Base-by-base conservation (phyloP, 2,329 filamentous ascomycete species). In the Xylaria arbuscula region DNA sequence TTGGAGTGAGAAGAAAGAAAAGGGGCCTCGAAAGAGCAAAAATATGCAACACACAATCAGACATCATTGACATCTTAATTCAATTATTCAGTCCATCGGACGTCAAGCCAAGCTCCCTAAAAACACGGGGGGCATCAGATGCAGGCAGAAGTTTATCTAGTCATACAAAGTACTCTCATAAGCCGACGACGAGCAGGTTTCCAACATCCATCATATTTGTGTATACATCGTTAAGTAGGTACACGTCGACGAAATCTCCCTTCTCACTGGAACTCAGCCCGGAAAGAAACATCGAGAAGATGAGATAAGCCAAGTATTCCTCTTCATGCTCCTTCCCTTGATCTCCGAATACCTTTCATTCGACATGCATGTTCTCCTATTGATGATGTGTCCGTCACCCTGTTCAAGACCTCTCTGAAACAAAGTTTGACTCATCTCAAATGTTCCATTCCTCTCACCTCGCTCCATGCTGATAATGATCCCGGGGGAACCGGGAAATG, bases 191-290 rank as follows among this genome's bases (percentile, higher is more conserved):
- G 22, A 45, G 50, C 17, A 56, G 15, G 48, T 48, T 19, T 56
- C 4, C 4, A 42, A 40, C 15, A 40, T 48, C 50, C 40, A 50
- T 63, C 28, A 63, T 63, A 63, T 63, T 63, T 42, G 42, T 36
- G 51, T 56, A 56, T 38, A 48, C 40, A 62, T 1, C 22, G 36
- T 2, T 59, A 53, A 48, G 11, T 66, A 66, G 56, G 22, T 66
- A 66, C 28, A 54, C 19, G 22, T 22, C 47, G n/a, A 47, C 36
- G 22, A 32, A 19, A n/a, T 50, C 19, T 32, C 56, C 36, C 19
- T 28, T 34, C 45, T 3, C 1, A 17, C 36, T 5, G 36, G 28
- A 28, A 28, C 28, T 5, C 28, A 28, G 28, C 28, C 3, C 28
- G 28, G 28, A 28, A 28, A 28, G 28, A 28, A 28, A 28, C 28